A percentile compares a stretch with the other conserved stretches of the same genome.
Evolutionary conservation across 1,139 yeast genomes (phyloP).

Genomic region (Yamadazyma trypodendri): DNA sequence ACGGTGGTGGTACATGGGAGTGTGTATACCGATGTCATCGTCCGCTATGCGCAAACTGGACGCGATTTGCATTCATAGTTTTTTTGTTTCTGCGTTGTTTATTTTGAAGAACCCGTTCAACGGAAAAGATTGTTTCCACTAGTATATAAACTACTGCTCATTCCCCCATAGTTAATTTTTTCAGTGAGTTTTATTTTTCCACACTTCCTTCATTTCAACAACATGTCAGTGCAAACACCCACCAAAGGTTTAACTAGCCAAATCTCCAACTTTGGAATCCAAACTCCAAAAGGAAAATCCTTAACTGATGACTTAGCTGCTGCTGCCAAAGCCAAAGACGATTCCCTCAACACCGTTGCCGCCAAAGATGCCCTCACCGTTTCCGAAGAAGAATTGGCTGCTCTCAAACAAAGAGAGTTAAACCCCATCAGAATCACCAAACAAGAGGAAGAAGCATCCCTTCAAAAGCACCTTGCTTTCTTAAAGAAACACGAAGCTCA

Average conservation of each 20-base stretch:
- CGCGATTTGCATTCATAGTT: too few species aligned
- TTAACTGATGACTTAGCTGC: conserved; percentile 48
- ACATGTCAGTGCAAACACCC: conserved; percentile 34
- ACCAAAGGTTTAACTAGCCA: conserved; percentile 51
- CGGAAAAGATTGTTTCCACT: conserved; percentile 8
- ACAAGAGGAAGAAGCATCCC: conserved; percentile 19
- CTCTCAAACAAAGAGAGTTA: conserved; percentile 13
- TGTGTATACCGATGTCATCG: conserved; percentile 7
- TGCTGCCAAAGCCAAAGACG: conserved; percentile 44
- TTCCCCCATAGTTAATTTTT: background rate
- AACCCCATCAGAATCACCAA: conserved; percentile 15
- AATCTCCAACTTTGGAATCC: conserved; percentile 42
- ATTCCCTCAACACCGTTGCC: conserved; percentile 27
- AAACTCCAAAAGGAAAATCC: conserved; percentile 32
- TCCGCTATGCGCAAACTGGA: conserved; percentile 7
- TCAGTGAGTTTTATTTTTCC: background rate
- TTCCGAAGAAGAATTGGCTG: conserved; percentile 21
- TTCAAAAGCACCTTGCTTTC: conserved; percentile 47
- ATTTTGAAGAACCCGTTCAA: conserved; percentile 9
- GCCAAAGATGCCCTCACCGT: conserved; percentile 28
- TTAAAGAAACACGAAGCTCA: conserved; percentile 61
- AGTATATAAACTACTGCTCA: conserved; percentile 8
- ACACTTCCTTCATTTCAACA: background rate
- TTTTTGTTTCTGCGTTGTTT: conserved; percentile 5
- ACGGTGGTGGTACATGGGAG: too few species aligned